These are phyloP conservation scores for Pythium apleroticum DNA, from an alignment of 352 stramenopile species.

Conservation along the genomic window DNA sequence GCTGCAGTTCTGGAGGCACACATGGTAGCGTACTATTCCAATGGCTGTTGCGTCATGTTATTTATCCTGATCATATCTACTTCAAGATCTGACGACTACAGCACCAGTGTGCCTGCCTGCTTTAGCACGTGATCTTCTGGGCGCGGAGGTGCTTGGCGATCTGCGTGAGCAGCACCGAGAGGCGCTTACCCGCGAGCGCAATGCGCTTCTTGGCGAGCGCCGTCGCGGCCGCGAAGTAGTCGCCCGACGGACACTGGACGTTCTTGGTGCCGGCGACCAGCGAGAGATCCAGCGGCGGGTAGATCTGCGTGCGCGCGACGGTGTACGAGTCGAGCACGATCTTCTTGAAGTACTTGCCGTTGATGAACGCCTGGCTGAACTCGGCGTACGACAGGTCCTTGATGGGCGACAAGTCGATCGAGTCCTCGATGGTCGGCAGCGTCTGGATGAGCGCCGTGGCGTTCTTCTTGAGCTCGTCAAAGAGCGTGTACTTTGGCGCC, in stretches of 20 bases:
- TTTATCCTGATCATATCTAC: not conserved
- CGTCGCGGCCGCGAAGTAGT: slow-evolving; percentile 33
- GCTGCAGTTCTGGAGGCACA: not conserved
- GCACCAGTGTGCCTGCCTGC: not conserved
- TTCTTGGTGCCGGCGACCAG: slow-evolving; percentile 23
- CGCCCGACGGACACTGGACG: slow-evolving; percentile 36
- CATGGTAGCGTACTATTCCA: not conserved
- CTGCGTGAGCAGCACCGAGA: slow-evolving; percentile 32
- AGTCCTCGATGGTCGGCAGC: slow-evolving; percentile 20
- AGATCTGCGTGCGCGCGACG: slow-evolving; percentile 19
- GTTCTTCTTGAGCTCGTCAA: slow-evolving; percentile 33
- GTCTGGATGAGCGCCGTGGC: slow-evolving; percentile 43
- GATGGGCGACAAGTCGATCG: slow-evolving; percentile 15
- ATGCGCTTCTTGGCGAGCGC: slow-evolving; percentile 27
- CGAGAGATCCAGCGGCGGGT: slow-evolving; percentile 26
- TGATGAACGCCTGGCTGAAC: slow-evolving; percentile 22
- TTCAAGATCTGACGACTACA: not conserved
- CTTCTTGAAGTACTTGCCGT: slow-evolving; percentile 22
- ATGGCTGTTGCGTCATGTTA: not conserved
- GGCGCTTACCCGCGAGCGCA: slow-evolving; percentile 27
- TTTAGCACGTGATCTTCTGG: not conserved
- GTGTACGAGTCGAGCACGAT: slow-evolving; percentile 33
- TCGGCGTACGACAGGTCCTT: slow-evolving; percentile 22
- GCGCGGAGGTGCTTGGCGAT: slow-evolving; percentile 24
- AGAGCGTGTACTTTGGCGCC: slow-evolving; percentile 22